phyloP scores from a whole-genome alignment of 768 basidiomycete genomes.

The Pholiota molesta region DNA sequence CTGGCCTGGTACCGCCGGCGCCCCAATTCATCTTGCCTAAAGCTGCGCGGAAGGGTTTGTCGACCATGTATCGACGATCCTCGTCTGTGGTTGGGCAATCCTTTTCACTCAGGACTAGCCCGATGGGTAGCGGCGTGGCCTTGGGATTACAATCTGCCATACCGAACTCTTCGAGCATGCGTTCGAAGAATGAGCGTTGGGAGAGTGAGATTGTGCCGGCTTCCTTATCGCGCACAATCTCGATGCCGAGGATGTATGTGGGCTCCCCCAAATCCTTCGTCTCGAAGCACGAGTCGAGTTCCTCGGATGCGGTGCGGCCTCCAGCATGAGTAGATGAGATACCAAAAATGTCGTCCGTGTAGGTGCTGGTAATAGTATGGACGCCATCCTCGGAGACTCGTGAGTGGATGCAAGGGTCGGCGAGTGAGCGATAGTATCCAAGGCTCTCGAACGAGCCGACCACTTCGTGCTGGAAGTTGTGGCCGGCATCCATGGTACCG shows the following conservation, averaged over 20 bases:
- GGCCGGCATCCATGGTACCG: slow-evolving; percentile 16
- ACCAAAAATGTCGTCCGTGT: slow-evolving; percentile 16
- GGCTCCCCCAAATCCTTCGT: slow-evolving; percentile 9
- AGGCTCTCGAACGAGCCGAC: neutral
- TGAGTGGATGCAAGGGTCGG: slow-evolving; percentile 12
- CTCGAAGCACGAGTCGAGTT: slow-evolving; percentile 9
- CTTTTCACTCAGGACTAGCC: neutral
- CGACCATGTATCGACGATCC: slow-evolving; percentile 3
- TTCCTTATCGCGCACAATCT: neutral
- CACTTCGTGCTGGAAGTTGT: neutral
- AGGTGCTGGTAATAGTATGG: no score
- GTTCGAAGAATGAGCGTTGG: no score
- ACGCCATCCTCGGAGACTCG: slow-evolving; percentile 6
- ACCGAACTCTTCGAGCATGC: no score
- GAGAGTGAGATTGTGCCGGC: no score
- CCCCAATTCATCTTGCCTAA: slow-evolving; percentile 27
- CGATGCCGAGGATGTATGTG: slow-evolving; percentile 10
- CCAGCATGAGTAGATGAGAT: slow-evolving; percentile 9
- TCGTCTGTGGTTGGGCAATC: neutral
- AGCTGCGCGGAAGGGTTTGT: slow-evolving; percentile 8
- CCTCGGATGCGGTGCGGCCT: slow-evolving; percentile 4
- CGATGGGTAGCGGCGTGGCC: no score
- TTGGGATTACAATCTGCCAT: no score
- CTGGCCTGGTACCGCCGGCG: slow-evolving; percentile 22
- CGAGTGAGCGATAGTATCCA: neutral